Base-by-base conservation (phyloP, 257 asterid genomes). In the Jacaranda mimosifolia region DNA sequence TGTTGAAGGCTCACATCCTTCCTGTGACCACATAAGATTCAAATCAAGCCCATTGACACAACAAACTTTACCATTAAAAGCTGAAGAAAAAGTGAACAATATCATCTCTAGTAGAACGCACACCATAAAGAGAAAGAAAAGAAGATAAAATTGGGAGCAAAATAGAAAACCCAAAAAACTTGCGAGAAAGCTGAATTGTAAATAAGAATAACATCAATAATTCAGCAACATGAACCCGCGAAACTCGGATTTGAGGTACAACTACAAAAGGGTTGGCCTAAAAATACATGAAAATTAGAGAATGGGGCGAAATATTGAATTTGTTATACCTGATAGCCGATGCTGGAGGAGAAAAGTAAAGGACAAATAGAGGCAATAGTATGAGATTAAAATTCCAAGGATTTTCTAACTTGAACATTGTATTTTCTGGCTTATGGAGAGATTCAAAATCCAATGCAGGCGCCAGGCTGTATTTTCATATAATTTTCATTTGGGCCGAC, bases 1-100 rank as follows among this genome's bases (percentile, higher is more conserved):
- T 19, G 74, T 43, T 46, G 85, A 83, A 88, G 77, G 83, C 93
- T 85, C 77, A 48, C 90, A 83, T 92, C 97, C 81, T 81, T 94
- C 84, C 98, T 93, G 85, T 40, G 79, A 80, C 14, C 7, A 48
- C 39, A 73, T 42, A 74, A 77, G 11, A 70, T 12, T 45, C 48
- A 35, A 70, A 71, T 63, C 55, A 78, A 74, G 45, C 40, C 53
- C 76, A 65, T 26, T 80, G 32, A 17, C 70, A 58, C 73, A 26
- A 1, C 11, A 42, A 53, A 57, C 5, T 15, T 17, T 32, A 60
- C 57, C 60, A 17, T 49, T 26, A 4, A 15, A 57, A 74, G 6
- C 46, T 26, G 63, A 53, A 11, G 40, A 14, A 13, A 65, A 64
- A 48, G 7, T 7, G 40, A 18, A 63, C 3, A 14, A 26, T 9